phyloP scores from a whole-genome alignment of 768 basidiomycete species.

The Gelatoporia subvermispora region DNA sequence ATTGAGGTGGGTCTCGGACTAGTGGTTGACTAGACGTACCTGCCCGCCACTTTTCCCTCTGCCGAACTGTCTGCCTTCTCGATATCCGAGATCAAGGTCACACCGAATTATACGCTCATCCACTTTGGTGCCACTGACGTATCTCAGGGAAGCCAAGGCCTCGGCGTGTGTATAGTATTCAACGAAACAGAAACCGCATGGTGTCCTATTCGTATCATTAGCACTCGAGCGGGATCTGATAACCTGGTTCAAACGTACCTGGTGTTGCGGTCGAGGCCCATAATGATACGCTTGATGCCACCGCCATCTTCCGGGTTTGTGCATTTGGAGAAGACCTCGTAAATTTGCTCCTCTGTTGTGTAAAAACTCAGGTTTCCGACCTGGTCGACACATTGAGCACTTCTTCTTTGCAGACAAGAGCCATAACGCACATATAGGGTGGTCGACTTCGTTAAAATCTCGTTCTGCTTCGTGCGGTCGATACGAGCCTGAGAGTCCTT shows the following conservation, averaged over 20 bases:
- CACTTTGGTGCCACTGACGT: slow-evolving; percentile 96
- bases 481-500: slow-evolving; percentile 87
- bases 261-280: slow-evolving; percentile 89
- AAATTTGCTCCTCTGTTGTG: slow-evolving; percentile 95
- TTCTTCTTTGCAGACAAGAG: slow-evolving; percentile 20
- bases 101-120: slow-evolving; percentile 98
- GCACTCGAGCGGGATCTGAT: neutral
- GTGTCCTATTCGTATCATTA: slow-evolving; percentile 50
- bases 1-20: neutral
- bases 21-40: slow-evolving; percentile 28
- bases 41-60: slow-evolving; percentile 97
- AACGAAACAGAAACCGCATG: slow-evolving; percentile 94
- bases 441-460: slow-evolving; percentile 75
- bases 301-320: slow-evolving; percentile 82
- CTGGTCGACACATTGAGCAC: slow-evolving; percentile 31
- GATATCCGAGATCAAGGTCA: slow-evolving; percentile 94
- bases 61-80: slow-evolving; percentile 95
- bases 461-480: slow-evolving; percentile 74
- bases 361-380: slow-evolving; percentile 92
- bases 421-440: slow-evolving; percentile 78
- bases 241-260: slow-evolving; percentile 40
- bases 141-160: slow-evolving; percentile 87
- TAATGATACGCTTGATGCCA: slow-evolving; percentile 90
- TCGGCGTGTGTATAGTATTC: slow-evolving; percentile 95
- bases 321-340: slow-evolving; percentile 89